Evolutionary conservation across 1,139 yeast species (phyloP).

Genomic region (Magnusiomyces tetraspermus): DNA sequence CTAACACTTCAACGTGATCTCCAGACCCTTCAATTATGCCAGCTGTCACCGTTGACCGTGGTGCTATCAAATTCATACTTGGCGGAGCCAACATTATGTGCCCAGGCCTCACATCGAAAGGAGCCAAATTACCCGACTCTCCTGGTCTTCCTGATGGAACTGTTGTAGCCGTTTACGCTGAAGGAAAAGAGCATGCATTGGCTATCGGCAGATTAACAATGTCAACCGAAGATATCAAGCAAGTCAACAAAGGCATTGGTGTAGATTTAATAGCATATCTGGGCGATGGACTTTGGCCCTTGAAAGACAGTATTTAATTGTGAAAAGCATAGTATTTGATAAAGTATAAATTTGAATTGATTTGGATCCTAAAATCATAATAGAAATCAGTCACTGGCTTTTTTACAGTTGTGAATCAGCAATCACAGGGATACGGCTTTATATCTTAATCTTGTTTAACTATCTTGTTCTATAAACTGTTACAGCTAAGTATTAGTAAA

Average conservation of each 20-base stretch:
- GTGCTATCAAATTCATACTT: conserved; percentile 88
- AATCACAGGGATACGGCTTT: too few species aligned
- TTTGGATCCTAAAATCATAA: neutral
- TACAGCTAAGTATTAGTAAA: too few species aligned
- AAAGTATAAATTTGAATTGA: neutral
- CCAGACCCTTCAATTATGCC: conserved; percentile 63
- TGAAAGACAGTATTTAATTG: conserved; percentile 11
- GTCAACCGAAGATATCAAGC: conserved; percentile 85
- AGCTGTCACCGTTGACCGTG: conserved; percentile 83
- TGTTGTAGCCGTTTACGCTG: conserved; percentile 78
- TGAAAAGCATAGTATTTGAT: neutral
- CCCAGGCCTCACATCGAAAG: conserved; percentile 89
- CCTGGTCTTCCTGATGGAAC: conserved; percentile 49
- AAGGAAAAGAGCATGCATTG: conserved; percentile 83
- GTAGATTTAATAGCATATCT: conserved; percentile 75
- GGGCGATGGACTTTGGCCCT: conserved; percentile 63
- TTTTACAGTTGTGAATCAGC: too few species aligned
- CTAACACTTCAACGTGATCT: neutral
- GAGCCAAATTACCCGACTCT: conserved; percentile 74
- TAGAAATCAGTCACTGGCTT: too few species aligned
- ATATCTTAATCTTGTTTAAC: too few species aligned
- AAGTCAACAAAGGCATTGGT: conserved; percentile 81
- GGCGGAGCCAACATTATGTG: conserved; percentile 97
- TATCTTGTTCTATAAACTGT: too few species aligned
- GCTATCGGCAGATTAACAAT: conserved; percentile 80